Conservation (phyloP, 108 stramenopile genomes). For the Discostella pseudostelligera region DNA sequence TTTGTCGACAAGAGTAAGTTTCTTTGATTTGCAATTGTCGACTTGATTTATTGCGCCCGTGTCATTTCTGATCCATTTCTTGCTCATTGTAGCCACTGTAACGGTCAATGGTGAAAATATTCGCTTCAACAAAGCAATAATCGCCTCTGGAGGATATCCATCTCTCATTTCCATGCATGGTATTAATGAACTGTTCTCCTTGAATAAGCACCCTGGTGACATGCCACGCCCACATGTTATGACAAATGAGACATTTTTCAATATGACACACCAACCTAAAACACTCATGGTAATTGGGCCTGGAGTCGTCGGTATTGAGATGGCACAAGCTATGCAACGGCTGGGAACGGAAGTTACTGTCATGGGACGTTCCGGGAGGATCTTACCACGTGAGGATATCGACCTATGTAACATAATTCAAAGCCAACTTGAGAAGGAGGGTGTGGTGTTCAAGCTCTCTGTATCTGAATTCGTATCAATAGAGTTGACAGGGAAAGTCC, state of each 20-base stretch:
- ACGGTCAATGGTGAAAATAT: constrained; percentile 59
- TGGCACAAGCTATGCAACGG: constrained; percentile 86
- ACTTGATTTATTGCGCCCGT: not conserved
- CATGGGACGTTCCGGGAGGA: constrained; percentile 63
- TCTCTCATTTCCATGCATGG: constrained; percentile 65
- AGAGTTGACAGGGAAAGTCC: constrained; percentile 49
- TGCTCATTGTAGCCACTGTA: constrained; percentile 23
- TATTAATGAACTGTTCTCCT: constrained; percentile 55
- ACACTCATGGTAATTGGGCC: constrained; percentile 79
- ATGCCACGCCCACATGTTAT: constrained; percentile 54
- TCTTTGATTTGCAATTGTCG: not conserved
- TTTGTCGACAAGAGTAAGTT: constrained; percentile 47
- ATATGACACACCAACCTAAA: constrained; percentile 74
- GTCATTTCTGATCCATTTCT: not conserved
- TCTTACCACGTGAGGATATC: constrained; percentile 77
- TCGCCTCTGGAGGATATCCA: constrained; percentile 85
- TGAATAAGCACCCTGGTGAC: constrained; percentile 28
- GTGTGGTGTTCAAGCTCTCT: constrained; percentile 53
- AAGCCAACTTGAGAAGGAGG: constrained; percentile 56
- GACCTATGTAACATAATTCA: constrained; percentile 67
- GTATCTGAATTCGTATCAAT: constrained; percentile 49
- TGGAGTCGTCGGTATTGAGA: constrained; percentile 89
- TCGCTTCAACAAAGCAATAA: constrained; percentile 69
- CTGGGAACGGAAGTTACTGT: constrained; percentile 79
- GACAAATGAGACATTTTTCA: constrained; percentile 91